These are phyloP conservation scores for Elsinoe fawcettii DNA, from an alignment of 2,329 filamentous ascomycete genomes.

Conservation along the genomic window DNA sequence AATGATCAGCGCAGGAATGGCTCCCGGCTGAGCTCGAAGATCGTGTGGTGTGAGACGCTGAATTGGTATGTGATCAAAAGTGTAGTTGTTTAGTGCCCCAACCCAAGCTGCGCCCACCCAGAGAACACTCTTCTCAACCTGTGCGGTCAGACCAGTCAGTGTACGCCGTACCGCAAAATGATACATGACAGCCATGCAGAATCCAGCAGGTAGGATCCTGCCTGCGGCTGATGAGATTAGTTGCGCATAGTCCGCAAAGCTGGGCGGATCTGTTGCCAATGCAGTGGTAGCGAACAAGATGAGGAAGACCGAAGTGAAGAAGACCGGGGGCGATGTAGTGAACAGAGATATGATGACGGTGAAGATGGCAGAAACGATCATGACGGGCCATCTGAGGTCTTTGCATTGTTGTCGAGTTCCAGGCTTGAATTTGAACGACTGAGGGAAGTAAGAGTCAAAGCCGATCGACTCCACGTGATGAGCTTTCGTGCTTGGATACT, in stretches of 20 bases:
- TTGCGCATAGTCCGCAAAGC: conserved; percentile 56
- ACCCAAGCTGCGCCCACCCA: conserved; percentile 91
- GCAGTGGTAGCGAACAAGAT: conserved; percentile 85
- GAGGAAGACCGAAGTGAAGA: conserved; percentile 77
- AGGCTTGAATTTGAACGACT: conserved; percentile 68
- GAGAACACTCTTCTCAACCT: conserved; percentile 80
- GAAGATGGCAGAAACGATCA: conserved; percentile 74
- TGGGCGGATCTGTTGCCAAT: conserved; percentile 79
- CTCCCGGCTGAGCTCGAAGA: conserved; percentile 79
- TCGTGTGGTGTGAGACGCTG: conserved; percentile 86
- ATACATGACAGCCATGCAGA: conserved; percentile 82
- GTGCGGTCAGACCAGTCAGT: conserved; percentile 64
- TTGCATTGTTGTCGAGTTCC: conserved; percentile 59
- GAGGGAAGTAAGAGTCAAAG: conserved; percentile 86
- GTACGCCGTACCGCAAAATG: conserved; percentile 70
- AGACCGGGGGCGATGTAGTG: conserved; percentile 66
- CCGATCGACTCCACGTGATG: conserved; percentile 67
- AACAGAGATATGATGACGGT: conserved; percentile 72
- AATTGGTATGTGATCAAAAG: conserved; percentile 88
- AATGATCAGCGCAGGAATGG: conserved; percentile 69
- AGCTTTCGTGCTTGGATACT: conserved; percentile 56
- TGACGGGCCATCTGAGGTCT: conserved; percentile 76
- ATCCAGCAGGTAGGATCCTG: conserved; percentile 77
- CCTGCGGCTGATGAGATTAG: conserved; percentile 72
- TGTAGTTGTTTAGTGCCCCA: conserved; percentile 88